phyloP scores from a whole-genome alignment of 495 filamentous ascomycete genomes.

The Extremus antarcticus region DNA sequence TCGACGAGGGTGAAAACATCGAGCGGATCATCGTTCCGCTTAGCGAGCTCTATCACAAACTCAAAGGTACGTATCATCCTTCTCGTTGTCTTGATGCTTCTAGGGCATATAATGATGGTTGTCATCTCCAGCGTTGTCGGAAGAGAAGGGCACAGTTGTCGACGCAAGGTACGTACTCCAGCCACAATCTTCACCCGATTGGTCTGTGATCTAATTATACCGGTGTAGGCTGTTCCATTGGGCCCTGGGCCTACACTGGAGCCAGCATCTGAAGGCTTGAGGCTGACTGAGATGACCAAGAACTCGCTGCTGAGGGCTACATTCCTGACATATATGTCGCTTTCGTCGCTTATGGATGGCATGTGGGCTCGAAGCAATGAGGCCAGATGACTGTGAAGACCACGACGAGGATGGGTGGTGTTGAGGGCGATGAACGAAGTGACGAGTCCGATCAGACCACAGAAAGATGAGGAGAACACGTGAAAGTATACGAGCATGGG shows the following conservation, averaged over 20 bases:
- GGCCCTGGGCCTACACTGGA: slow-evolving; percentile 20
- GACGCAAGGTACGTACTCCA: slow-evolving; percentile 18
- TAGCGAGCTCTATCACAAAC: slow-evolving; percentile 37
- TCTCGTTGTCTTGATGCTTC: background rate
- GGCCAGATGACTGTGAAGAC: background rate
- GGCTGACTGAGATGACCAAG: slow-evolving; percentile 14
- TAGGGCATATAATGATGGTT: slow-evolving; percentile 1
- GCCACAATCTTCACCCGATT: background rate
- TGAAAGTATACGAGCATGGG: background rate
- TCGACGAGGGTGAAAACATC: slow-evolving; percentile 34
- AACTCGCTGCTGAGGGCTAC: slow-evolving; percentile 12
- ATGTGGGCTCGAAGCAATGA: slow-evolving; percentile 8
- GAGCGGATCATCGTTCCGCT: slow-evolving; percentile 30
- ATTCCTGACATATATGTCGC: slow-evolving; percentile 19
- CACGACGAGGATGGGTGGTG: no score
- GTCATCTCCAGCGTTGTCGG: slow-evolving; percentile 14
- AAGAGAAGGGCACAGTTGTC: slow-evolving; percentile 18
- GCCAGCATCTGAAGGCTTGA: slow-evolving; percentile 7
- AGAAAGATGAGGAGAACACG: background rate
- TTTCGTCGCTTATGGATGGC: slow-evolving; percentile 18
- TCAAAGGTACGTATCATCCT: slow-evolving; percentile 28
- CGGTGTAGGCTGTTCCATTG: slow-evolving; percentile 17
- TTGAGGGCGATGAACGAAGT: background rate
- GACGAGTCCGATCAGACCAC: background rate
- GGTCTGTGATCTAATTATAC: background rate